phyloP scores from a whole-genome alignment of 2,329 filamentous ascomycete genomes.

The Aplosporella prunicola region DNA sequence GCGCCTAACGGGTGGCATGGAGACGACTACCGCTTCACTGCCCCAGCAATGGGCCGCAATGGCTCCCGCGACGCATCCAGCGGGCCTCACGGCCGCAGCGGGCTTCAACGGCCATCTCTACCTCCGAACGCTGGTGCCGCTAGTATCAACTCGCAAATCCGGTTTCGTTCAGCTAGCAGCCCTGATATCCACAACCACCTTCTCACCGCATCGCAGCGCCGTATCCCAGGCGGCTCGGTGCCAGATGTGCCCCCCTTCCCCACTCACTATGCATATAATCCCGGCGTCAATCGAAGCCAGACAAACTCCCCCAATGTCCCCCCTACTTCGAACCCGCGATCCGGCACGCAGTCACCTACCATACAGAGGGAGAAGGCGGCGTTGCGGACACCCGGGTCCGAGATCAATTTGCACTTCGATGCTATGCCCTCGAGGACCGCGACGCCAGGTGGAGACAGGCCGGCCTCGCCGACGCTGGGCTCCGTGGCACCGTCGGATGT shows the following conservation, averaged over 20 bases:
- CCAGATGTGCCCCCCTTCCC: constrained; percentile 46
- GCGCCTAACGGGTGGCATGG: constrained; percentile 58
- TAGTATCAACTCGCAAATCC: constrained; percentile 49
- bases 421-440: constrained; percentile 26
- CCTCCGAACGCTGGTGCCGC: constrained; percentile 53
- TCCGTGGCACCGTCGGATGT: constrained; percentile 18
- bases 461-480: constrained; percentile 28
- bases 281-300: constrained; percentile 64
- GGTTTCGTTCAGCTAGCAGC: constrained; percentile 86
- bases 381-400: constrained; percentile 9
- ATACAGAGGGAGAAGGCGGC: constrained; percentile 45
- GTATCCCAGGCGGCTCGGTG: constrained; percentile 34
- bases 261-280: constrained; percentile 48
- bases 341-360: constrained; percentile 63
- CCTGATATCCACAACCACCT: constrained; percentile 77
- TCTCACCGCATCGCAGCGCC: constrained; percentile 46
- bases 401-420: constrained; percentile 30
- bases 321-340: constrained; percentile 53
- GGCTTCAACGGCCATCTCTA: constrained; percentile 65
- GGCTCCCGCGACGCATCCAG: constrained; percentile 68
- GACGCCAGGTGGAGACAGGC: constrained; percentile 29
- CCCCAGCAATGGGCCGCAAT: constrained; percentile 73
- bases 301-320: constrained; percentile 63
- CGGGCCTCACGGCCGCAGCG: constrained; percentile 53
- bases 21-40: constrained; percentile 75